phyloP scores from a whole-genome alignment of 495 filamentous ascomycete species.

The Lasiosphaeria ovina region DNA sequence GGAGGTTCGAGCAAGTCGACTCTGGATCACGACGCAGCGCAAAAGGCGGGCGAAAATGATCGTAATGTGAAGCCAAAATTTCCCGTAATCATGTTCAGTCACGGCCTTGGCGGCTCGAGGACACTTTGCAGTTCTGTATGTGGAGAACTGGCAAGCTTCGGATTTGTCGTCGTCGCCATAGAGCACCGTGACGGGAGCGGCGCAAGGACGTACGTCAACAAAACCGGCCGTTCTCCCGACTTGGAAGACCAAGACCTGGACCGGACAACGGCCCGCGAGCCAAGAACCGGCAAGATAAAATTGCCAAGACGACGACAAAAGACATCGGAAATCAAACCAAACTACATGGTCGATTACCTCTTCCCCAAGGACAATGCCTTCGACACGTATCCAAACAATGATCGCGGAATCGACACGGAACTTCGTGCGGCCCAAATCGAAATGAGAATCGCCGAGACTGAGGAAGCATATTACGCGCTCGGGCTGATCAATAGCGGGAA shows the following conservation, averaged over 20 bases:
- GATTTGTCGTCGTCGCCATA: slow-evolving; percentile 65
- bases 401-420: slow-evolving; percentile 33
- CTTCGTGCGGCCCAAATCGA: slow-evolving; percentile 57
- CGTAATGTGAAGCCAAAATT: slow-evolving; percentile 39
- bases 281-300: slow-evolving; percentile 10
- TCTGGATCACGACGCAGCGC: slow-evolving; percentile 43
- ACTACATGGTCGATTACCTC: slow-evolving; percentile 45
- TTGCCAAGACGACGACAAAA: slow-evolving; percentile 3
- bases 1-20: background rate
- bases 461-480: slow-evolving; percentile 53
- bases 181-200: slow-evolving; percentile 67
- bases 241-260: slow-evolving; percentile 23
- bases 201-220: slow-evolving; percentile 58
- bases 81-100: slow-evolving; percentile 67
- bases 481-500: slow-evolving; percentile 52
- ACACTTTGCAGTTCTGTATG: slow-evolving; percentile 62
- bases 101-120: slow-evolving; percentile 63
- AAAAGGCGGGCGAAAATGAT: slow-evolving; percentile 1
- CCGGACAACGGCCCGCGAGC: slow-evolving; percentile 4
- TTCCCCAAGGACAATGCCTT: slow-evolving; percentile 42
- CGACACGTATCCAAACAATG: slow-evolving; percentile 38
- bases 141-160: slow-evolving; percentile 62
- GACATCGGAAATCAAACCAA: slow-evolving; percentile 15
- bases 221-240: slow-evolving; percentile 23
- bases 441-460: slow-evolving; percentile 63